Percentiles rank a stretch among this genome's conserved stretches.
These are phyloP conservation scores for Sphaerostilbella broomeana DNA, from an alignment of 2,329 filamentous ascomycete genomes.

Conservation along the genomic window DNA sequence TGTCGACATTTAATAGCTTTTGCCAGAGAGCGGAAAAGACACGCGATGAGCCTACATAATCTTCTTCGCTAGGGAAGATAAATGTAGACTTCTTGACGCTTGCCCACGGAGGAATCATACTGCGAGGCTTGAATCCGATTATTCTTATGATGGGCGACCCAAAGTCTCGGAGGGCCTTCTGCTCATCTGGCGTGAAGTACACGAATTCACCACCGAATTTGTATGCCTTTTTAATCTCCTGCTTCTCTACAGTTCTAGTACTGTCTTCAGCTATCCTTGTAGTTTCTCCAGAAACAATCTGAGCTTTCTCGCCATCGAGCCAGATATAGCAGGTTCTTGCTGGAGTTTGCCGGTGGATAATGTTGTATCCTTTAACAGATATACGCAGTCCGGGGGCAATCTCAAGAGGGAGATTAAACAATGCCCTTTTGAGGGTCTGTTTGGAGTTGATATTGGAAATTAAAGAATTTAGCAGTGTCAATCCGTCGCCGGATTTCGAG, in stretches of 20 bases:
- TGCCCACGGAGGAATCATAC: conserved; percentile 72
- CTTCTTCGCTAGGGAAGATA: conserved; percentile 88
- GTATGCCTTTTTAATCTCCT: conserved; percentile 83
- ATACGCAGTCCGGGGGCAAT: conserved; percentile 79
- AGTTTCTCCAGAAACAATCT: conserved; percentile 71
- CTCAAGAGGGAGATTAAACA: conserved; percentile 85
- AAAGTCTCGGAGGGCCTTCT: conserved; percentile 69
- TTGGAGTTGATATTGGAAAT: conserved; percentile 87
- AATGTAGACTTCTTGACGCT: conserved; percentile 82
- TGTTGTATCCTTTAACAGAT: conserved; percentile 86
- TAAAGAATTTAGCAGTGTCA: conserved; percentile 71
- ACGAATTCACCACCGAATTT: conserved; percentile 92
- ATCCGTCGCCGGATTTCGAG: conserved; percentile 64
- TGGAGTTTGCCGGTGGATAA: conserved; percentile 77
- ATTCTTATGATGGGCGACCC: conserved; percentile 78
- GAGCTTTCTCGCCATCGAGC: conserved; percentile 75
- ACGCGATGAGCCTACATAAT: conserved; percentile 82
- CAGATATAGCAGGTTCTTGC: conserved; percentile 82
- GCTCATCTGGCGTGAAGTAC: conserved; percentile 77
- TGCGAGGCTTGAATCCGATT: conserved; percentile 85
- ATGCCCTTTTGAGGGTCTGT: conserved; percentile 73
- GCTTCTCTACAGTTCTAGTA: conserved; percentile 67
- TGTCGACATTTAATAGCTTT: conserved; percentile 72
- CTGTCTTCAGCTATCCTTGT: conserved; percentile 72
- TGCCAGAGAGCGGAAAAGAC: conserved; percentile 89